Conservation (phyloP, 1,139 yeast genomes). For the Yamadazyma atlantica region DNA sequence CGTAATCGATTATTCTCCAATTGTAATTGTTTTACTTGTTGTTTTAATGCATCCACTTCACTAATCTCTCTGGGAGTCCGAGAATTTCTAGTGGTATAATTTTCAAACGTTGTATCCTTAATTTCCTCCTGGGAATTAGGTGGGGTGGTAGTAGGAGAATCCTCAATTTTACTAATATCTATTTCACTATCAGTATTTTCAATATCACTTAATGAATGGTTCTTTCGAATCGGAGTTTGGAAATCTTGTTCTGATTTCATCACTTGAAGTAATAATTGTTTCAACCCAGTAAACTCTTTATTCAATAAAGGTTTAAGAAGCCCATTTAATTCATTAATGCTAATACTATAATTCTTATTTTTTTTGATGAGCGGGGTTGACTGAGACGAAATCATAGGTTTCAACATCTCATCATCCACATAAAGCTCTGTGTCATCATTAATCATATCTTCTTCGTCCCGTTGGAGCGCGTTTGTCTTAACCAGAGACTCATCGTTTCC, state of each 20-base stretch:
- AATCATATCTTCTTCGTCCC: conserved; percentile 1
- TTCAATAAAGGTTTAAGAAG: conserved; percentile 17
- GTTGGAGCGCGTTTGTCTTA: too few relatives aligned
- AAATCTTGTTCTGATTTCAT: conserved; percentile 2
- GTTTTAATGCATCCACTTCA: conserved; percentile 6
- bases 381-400: conserved; percentile 25
- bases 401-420: conserved; percentile 8
- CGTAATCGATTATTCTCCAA: conserved; percentile 4
- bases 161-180: conserved; percentile 1
- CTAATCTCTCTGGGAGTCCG: not conserved
- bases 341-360: conserved; percentile 2
- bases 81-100: not conserved
- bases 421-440: conserved; percentile 11
- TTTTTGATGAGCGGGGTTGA: conserved; percentile 28
- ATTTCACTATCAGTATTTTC: conserved; percentile 4
- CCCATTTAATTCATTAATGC: conserved; percentile 13
- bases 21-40: conserved; percentile 2
- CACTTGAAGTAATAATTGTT: conserved; percentile 8
- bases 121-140: conserved; percentile 15
- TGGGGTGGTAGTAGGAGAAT: conserved; percentile 18
- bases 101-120: conserved; percentile 2
- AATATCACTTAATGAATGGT: conserved; percentile 1
- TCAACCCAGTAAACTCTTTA: conserved; percentile 17
- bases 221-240: not conserved
- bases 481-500: conserved; percentile 1